Evolutionary conservation across 106 monocot genomes (phyloP).

Genomic region (Phalaenopsis aphrodite): DNA sequence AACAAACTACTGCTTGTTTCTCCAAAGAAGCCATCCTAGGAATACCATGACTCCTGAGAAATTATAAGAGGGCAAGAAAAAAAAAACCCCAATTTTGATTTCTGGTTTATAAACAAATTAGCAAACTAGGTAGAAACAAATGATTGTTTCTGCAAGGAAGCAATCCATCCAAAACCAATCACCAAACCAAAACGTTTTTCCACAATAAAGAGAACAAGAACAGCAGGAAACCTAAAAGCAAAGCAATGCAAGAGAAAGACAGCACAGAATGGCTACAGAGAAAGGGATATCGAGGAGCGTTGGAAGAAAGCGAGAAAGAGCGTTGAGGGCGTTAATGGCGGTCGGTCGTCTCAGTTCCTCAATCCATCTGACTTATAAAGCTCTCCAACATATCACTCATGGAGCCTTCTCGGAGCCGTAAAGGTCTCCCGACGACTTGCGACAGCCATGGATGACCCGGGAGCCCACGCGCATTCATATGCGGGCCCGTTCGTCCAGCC

Average conservation of each 20-base stretch:
- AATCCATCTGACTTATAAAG: neutral
- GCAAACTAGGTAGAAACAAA: no score
- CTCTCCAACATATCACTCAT: neutral
- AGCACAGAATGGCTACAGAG: neutral
- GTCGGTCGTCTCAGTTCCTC: neutral
- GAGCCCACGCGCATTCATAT: neutral
- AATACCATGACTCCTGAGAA: neutral
- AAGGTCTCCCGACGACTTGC: neutral
- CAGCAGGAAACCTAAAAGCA: neutral
- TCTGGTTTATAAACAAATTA: no score
- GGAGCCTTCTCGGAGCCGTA: neutral
- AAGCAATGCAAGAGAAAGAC: neutral
- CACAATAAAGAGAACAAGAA: no score
- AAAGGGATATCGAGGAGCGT: neutral
- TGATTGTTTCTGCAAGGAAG: no score
- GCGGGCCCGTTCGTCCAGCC: no score
- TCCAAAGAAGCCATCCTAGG: neutral
- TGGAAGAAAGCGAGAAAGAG: constrained; percentile 1
- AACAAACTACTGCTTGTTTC: neutral
- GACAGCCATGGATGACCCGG: neutral
- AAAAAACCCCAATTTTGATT: no score
- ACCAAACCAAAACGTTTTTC: no score
- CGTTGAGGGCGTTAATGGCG: neutral
- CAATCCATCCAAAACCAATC: no score
- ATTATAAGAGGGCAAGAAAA: no score